Conservation (phyloP, 164 flowering plant genomes). For the Nelumbo lutea region DNA sequence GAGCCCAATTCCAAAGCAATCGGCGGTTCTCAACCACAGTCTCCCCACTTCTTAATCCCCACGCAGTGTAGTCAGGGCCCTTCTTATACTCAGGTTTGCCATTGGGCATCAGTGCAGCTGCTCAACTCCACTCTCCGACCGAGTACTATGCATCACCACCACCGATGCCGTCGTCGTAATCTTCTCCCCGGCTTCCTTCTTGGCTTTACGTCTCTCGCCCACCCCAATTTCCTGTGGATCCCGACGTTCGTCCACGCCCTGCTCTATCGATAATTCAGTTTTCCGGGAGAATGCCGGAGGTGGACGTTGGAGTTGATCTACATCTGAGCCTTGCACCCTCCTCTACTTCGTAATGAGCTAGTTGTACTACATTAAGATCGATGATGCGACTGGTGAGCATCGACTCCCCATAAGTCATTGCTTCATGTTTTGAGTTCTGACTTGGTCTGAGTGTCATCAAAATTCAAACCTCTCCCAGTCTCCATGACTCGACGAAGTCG, state of each 20-base stretch:
- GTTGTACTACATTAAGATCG: no score
- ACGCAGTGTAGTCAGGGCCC: slow-evolving; percentile 23
- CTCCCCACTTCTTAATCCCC: slow-evolving; percentile 20
- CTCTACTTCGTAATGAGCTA: no score
- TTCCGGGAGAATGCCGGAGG: no score
- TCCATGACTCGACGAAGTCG: no score
- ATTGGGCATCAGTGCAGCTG: slow-evolving; percentile 5
- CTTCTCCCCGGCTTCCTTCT: slow-evolving; percentile 19
- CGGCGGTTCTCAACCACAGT: slow-evolving; percentile 20
- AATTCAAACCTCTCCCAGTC: no score
- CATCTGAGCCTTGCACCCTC: no score
- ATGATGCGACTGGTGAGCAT: no score
- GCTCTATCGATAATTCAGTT: no score
- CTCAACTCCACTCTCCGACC: slow-evolving; percentile 16
- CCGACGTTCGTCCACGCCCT: slow-evolving; percentile 4
- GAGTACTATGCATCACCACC: slow-evolving; percentile 13
- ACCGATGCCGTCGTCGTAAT: slow-evolving; percentile 15
- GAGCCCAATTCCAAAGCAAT: slow-evolving; percentile 29
- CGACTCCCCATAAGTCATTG: no score
- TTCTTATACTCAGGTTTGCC: slow-evolving; percentile 10
- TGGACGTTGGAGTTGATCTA: no score
- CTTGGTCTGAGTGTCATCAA: no score
- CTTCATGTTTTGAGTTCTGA: no score
- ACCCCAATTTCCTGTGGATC: not conserved
- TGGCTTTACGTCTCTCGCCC: slow-evolving; percentile 21